Evolutionary conservation across 176 grass and related monocot species (phyloP).

Genomic region (Oryza australiensis): DNA sequence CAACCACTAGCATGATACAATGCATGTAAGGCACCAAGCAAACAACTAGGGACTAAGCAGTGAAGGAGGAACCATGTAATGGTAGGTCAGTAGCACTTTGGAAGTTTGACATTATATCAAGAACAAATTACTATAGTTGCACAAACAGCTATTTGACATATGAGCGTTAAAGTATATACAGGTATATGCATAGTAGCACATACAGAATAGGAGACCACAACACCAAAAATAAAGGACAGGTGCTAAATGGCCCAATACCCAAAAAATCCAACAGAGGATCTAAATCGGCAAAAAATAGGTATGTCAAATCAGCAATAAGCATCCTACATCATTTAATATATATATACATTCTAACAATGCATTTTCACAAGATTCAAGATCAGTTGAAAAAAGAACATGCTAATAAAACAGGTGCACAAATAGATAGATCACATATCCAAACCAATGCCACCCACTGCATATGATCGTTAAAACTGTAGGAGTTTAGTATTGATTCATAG

Average conservation of each 20-base stretch:
- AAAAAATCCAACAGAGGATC: neutral
- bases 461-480: too few relatives aligned
- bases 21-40: neutral
- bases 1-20: neutral
- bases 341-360: too few relatives aligned
- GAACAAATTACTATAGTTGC: neutral
- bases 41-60: neutral
- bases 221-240: neutral
- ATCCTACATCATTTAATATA: too few relatives aligned
- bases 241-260: neutral
- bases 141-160: constrained; percentile 1
- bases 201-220: neutral
- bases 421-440: too few relatives aligned
- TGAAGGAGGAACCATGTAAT: neutral
- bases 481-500: too few relatives aligned
- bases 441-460: too few relatives aligned
- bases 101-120: constrained; percentile 11
- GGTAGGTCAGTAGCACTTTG: neutral
- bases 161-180: neutral
- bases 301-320: too few relatives aligned
- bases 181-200: neutral
- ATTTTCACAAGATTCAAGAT: too few relatives aligned
- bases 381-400: too few relatives aligned
- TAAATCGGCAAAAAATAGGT: too few relatives aligned
- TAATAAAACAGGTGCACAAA: too few relatives aligned